Evolutionary conservation across 2,329 filamentous ascomycete genomes (phyloP).

Genomic region (Cyphellophora europaea): DNA sequence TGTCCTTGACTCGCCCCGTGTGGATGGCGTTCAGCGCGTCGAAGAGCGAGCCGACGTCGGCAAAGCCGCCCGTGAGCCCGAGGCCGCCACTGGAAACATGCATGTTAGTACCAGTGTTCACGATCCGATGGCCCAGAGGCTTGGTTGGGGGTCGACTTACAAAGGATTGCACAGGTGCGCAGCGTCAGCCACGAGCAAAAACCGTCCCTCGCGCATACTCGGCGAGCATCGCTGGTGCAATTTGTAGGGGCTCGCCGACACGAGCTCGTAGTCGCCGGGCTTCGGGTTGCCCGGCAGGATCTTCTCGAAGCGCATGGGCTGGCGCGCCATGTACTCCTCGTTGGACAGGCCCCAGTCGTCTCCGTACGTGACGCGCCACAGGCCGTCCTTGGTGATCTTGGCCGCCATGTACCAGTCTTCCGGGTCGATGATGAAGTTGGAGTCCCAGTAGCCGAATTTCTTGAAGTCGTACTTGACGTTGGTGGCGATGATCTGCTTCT

Average conservation of each 20-base stretch:
- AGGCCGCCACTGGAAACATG: conserved; percentile 39
- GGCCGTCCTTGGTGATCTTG: conserved; percentile 47
- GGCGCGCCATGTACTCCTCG: conserved; percentile 45
- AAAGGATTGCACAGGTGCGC: conserved; percentile 46
- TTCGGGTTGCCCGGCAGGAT: conserved; percentile 54
- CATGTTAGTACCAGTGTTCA: too few species aligned
- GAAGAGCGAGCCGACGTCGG: conserved; percentile 52
- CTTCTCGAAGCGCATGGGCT: conserved; percentile 45
- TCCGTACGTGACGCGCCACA: conserved; percentile 57
- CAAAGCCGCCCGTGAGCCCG: conserved; percentile 54
- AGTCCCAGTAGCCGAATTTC: conserved; percentile 15
- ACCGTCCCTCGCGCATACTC: conserved; percentile 46
- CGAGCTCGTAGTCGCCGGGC: conserved; percentile 47
- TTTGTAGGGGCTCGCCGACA: conserved; percentile 51
- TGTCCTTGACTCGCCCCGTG: conserved; percentile 25
- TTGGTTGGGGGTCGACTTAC: conserved; percentile 6
- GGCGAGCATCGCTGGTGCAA: conserved; percentile 54
- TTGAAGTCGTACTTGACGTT: conserved; percentile 16
- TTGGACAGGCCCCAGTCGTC: conserved; percentile 44
- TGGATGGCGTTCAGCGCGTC: conserved; percentile 46
- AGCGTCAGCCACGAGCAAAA: conserved; percentile 52
- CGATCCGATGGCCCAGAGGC: conserved; percentile 1
- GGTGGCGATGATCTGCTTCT: conserved; percentile 16
- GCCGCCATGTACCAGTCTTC: conserved; percentile 56
- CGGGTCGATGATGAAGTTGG: conserved; percentile 48